Base-by-base conservation (phyloP, 2,329 filamentous ascomycete species). In the Rutstroemia sp. region DNA sequence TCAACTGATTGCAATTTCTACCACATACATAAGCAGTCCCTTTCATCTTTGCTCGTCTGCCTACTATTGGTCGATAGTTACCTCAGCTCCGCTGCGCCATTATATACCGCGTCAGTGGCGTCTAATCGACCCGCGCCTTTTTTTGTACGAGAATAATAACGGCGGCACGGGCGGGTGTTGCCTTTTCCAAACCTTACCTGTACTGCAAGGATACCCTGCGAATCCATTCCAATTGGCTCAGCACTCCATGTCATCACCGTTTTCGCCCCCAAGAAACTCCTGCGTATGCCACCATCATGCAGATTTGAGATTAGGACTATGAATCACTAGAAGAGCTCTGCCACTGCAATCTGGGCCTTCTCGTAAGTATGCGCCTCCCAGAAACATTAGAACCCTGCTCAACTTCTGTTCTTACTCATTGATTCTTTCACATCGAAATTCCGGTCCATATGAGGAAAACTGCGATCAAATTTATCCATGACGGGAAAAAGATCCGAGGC, bases 41-140 rank as follows among this genome's bases (percentile, higher is more conserved):
- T 34, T 34, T 34, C 30, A 10, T 34, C 30, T 12, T 12, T 34
- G 10, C 10, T 34, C 4, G 30, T 34, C 10, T 34, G 12, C 12
- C 30, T 34, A 9, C 30, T 34, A 34, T 34, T 34, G 49, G 53
- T 19, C 21, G 45, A 48, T 44, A 47, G 21, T 12, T 12, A 51
- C 34, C 37, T 51, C 47, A 51, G 53, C 47, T 38, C 25, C n/a
- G 52, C 21, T 37, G 23, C 30, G 27, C 7, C 38, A 50, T 51
- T 17, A 45, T 37, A 41, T 38, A 34, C 38, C 53, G 53, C 53
- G 53, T 27, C 39, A 51, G 6, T 38, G 30, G 53, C 53, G 53
- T 30, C 53, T 56, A 55, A 55, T 56, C 17, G 51, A 17, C 27
- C 53, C 47, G 53, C 47, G 53, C 47, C n/a, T 51, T 9, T 48